Evolutionary conservation across 169 alveolate genomes (phyloP), one percentile per base, ranked within the genome.

Genomic region (Plasmodium sp.): DNA sequence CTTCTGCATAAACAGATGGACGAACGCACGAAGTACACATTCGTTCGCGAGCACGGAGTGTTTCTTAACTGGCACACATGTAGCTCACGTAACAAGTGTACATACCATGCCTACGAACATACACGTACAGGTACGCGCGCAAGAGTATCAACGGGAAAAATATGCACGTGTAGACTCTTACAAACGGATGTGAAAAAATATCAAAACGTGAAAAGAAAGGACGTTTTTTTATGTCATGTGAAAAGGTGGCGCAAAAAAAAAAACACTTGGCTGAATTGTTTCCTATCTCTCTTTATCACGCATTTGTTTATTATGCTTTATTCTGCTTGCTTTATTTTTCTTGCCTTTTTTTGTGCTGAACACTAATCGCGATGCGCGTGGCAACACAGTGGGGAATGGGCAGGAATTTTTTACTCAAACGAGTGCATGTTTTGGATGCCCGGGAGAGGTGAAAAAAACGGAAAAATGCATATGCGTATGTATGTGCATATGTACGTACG

Each of bases 351-450:
- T 62, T 62, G 1, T 62, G 10, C 4, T 62, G 75, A n/a, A 62
- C 75, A 62, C 31, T 62, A 22, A 14, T 62, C 1, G 75, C 34
- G 27, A 62, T 62, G 34, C 14, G 14, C 31, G 75, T 18, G 12
- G 18, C 75, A 62, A n/a, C 34, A 62, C 75, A 62, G n/a, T 62
- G 34, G 34, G 22, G 27, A 36, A 62, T 27, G 34, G 14, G 22
- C 31, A 62, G 10, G 75, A 62, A 27, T 62, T 62, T 62, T 62
- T 62, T 62, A 81, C 36, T 31, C 54, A 33, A 43, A 39, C 27
- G 31, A 14, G 72, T 79, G 67, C 84, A 79, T 41, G 84, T 79
- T 62, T 27, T 22, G 18, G 75, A 62, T 62, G 75, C 75, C 34
- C 34, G 75, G 75, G 75, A 62, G 75, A 62, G 34, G 75, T 62